Conservation (phyloP, 2,329 filamentous ascomycete genomes). For the Periconia sp. region DNA sequence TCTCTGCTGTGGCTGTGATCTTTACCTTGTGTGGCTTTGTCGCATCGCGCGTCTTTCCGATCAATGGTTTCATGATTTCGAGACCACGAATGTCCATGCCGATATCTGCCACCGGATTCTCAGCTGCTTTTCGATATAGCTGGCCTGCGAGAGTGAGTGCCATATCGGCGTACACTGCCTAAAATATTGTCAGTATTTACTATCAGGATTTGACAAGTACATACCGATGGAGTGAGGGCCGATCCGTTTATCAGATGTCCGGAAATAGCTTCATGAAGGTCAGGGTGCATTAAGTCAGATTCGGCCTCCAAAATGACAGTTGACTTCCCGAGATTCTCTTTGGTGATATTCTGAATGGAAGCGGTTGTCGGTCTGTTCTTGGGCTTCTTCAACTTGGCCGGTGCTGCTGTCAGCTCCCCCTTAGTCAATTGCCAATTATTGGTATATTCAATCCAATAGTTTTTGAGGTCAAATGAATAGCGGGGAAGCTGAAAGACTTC, state of each 20-base stretch:
- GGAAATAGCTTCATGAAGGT: conserved; percentile 62
- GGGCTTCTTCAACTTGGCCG: conserved; percentile 44
- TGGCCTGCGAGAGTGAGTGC: conserved; percentile 68
- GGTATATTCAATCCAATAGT: conserved; percentile 71
- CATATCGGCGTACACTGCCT: conserved; percentile 62
- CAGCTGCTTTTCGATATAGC: conserved; percentile 64
- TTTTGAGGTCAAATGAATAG: conserved; percentile 71
- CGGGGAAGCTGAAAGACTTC: conserved; percentile 65
- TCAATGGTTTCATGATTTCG: conserved; percentile 70
- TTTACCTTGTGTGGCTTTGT: conserved; percentile 61
- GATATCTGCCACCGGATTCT: conserved; percentile 54
- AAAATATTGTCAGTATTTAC: neutral
- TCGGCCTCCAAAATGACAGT: conserved; percentile 63
- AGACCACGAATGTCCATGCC: conserved; percentile 67
- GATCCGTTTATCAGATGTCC: conserved; percentile 71
- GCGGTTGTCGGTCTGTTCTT: conserved; percentile 54
- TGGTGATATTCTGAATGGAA: conserved; percentile 65
- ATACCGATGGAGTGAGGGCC: conserved; percentile 63
- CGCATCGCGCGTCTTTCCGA: conserved; percentile 55
- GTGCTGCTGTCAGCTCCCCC: conserved; percentile 51
- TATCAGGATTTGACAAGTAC: neutral
- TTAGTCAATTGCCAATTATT: conserved; percentile 75
- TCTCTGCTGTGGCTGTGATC: conserved; percentile 62
- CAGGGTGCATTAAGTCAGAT: conserved; percentile 65
- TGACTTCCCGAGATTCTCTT: conserved; percentile 64